Conservation (phyloP, 2,329 filamentous ascomycete genomes). For the Podosphaera leucotricha region DNA sequence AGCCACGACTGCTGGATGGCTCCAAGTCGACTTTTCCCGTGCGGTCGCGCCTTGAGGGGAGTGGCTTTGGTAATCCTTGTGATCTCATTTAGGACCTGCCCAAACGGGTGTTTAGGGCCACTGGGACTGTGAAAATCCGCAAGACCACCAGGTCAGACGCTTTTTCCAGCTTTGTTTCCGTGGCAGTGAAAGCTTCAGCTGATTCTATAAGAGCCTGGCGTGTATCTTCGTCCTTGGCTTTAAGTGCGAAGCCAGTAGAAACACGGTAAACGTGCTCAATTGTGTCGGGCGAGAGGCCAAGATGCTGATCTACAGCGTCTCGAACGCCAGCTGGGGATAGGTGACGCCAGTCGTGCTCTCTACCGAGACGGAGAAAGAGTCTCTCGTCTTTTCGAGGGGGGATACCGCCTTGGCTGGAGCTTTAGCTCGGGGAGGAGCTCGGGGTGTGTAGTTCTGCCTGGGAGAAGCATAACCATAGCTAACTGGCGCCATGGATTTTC, state of each 20-base stretch:
- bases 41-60: background rate
- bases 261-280: background rate
- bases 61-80: background rate
- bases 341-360: too few relatives aligned
- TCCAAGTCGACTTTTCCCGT: background rate
- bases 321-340: too few relatives aligned
- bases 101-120: background rate
- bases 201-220: background rate
- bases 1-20: background rate
- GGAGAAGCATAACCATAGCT: too few relatives aligned
- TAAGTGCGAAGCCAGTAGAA: background rate
- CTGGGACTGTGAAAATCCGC: background rate
- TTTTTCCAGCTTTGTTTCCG: background rate
- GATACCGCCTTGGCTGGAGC: too few relatives aligned
- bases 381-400: too few relatives aligned
- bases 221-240: background rate
- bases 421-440: too few relatives aligned
- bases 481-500: too few relatives aligned
- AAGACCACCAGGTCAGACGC: background rate
- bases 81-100: background rate
- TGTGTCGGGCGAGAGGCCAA: too few relatives aligned
- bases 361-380: too few relatives aligned
- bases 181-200: background rate
- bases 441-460: too few relatives aligned
- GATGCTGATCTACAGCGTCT: too few relatives aligned